Percentiles rank a stretch among this genome's conserved stretches.
Evolutionary conservation across 2,329 filamentous ascomycete genomes (phyloP).

Genomic region (Colletotrichum tamarilloi): DNA sequence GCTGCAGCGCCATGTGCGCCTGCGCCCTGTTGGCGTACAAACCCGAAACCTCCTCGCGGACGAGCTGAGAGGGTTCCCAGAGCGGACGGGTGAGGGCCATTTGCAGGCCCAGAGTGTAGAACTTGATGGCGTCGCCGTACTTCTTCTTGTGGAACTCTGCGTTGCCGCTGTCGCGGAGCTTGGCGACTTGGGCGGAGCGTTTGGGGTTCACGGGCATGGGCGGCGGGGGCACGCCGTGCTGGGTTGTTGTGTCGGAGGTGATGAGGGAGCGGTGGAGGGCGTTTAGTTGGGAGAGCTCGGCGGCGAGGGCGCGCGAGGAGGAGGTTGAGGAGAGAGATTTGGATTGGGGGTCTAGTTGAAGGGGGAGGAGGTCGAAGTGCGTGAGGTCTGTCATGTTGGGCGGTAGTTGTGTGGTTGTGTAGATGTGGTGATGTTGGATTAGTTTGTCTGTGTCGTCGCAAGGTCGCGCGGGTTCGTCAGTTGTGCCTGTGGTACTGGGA

Average conservation of each 20-base stretch:
- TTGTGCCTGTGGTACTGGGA: background rate
- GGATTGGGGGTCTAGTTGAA: constrained; percentile 83
- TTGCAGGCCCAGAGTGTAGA: constrained; percentile 88
- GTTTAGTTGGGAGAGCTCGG: constrained; percentile 82
- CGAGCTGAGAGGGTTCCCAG: constrained; percentile 89
- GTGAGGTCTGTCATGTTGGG: constrained; percentile 68
- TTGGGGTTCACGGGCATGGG: constrained; percentile 94
- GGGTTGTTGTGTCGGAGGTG: constrained; percentile 62
- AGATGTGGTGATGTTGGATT: background rate
- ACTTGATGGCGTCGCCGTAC: constrained; percentile 79
- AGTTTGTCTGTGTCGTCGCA: background rate
- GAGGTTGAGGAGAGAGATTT: constrained; percentile 74
- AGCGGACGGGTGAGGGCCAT: constrained; percentile 86
- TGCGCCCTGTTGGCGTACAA: constrained; percentile 91
- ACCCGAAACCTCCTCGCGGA: constrained; percentile 84
- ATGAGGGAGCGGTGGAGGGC: constrained; percentile 80
- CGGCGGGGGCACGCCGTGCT: constrained; percentile 79
- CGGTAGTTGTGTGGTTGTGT: background rate
- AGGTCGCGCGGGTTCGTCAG: background rate
- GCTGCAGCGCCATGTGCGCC: constrained; percentile 84
- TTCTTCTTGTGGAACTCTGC: constrained; percentile 81
- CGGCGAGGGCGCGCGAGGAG: constrained; percentile 62
- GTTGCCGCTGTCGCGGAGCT: constrained; percentile 92
- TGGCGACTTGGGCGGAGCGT: constrained; percentile 86
- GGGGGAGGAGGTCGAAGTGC: constrained; percentile 84